Percentiles rank a stretch among this genome's conserved stretches.
These are phyloP conservation scores for Hymenoscyphus fructigenus DNA, from an alignment of 2,329 filamentous ascomycete species.

Conservation along the genomic window DNA sequence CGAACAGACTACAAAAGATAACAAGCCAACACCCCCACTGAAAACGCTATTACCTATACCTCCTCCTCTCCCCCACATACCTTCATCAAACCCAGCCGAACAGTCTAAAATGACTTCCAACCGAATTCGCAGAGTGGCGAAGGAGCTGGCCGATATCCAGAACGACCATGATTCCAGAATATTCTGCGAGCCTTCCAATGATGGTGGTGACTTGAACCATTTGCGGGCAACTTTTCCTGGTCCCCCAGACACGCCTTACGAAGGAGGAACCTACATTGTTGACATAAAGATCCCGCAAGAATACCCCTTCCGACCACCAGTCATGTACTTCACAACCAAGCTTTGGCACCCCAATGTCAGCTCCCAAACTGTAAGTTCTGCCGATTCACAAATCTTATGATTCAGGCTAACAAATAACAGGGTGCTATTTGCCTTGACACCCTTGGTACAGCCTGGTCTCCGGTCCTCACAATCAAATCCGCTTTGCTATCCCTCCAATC, in stretches of 20 bases:
- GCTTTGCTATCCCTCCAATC: constrained; percentile 91
- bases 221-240: constrained; percentile 81
- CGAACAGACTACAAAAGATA: not conserved
- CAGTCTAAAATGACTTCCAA: constrained; percentile 34
- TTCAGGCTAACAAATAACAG: constrained; percentile 47
- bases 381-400: not conserved
- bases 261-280: constrained; percentile 77
- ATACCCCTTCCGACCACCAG: constrained; percentile 90
- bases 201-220: constrained; percentile 66
- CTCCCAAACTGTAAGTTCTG: constrained; percentile 74
- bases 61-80: not conserved
- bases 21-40: not conserved
- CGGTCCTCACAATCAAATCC: constrained; percentile 94
- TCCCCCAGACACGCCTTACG: constrained; percentile 90
- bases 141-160: constrained; percentile 75
- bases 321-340: constrained; percentile 88
- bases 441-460: constrained; percentile 85
- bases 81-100: not conserved
- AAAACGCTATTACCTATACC: not conserved
- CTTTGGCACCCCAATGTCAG: constrained; percentile 98
- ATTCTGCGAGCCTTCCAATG: constrained; percentile 61
- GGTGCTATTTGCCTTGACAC: constrained; percentile 97
- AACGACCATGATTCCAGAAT: constrained; percentile 77
- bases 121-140: constrained; percentile 57
- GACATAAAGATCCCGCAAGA: constrained; percentile 84